These are phyloP conservation scores for Lipomyces kockii DNA, from an alignment of 805 yeast species.

Conservation along the genomic window DNA sequence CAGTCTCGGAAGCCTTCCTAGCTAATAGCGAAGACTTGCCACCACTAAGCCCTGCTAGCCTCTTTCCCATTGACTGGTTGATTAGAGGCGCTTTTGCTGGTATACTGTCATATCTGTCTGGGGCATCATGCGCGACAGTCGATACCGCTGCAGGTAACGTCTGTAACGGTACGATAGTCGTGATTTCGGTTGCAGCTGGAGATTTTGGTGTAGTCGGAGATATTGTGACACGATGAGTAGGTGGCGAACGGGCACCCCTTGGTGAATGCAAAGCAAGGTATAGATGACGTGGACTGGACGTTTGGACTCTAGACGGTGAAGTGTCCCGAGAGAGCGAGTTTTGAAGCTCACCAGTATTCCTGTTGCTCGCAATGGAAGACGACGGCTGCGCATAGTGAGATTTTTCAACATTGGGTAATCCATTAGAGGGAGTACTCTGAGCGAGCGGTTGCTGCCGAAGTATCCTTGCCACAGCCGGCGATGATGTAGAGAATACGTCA, in stretches of 20 bases:
- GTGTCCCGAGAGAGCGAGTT: background rate
- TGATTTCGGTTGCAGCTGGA: background rate
- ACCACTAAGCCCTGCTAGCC: slow-evolving; percentile 15
- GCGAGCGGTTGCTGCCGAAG: slow-evolving; percentile 19
- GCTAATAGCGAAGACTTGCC: slow-evolving; percentile 13
- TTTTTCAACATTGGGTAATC: background rate
- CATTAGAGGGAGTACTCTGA: slow-evolving; percentile 21
- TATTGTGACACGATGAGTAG: slow-evolving; percentile 8
- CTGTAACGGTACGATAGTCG: slow-evolving; percentile 19
- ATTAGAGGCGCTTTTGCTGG: slow-evolving; percentile 34
- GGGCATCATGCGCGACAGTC: background rate
- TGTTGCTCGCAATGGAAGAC: background rate
- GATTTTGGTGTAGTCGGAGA: slow-evolving; percentile 8
- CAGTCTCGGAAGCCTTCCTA: slow-evolving; percentile 9
- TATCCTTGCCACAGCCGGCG: background rate
- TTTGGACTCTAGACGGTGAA: background rate
- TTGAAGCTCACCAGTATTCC: background rate
- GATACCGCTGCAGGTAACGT: slow-evolving; percentile 7
- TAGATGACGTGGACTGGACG: background rate
- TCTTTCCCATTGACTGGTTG: slow-evolving; percentile 26
- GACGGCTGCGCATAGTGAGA: background rate
- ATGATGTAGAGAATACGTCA: background rate
- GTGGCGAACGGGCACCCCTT: background rate
- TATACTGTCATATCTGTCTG: slow-evolving; percentile 18
- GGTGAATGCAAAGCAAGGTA: slow-evolving; percentile 13